These are phyloP conservation scores for Plasmodium blacklocki DNA, from an alignment of 169 alveolate species.

Conservation along the genomic window DNA sequence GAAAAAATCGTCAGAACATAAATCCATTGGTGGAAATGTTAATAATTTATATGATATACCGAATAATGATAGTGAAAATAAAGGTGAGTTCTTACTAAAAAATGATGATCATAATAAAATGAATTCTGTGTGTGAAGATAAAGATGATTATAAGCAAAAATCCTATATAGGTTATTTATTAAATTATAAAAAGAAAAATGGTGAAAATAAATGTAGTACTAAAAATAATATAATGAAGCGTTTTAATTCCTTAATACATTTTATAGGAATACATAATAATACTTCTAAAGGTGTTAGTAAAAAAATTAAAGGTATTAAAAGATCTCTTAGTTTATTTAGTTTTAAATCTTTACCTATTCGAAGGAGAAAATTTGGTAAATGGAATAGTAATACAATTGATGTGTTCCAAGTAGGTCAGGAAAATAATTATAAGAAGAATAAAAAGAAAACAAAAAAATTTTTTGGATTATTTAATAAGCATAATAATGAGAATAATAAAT, in stretches of 20 bases:
- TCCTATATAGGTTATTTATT: constrained; percentile 38
- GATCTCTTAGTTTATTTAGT: constrained; percentile 39
- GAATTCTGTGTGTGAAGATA: constrained; percentile 11
- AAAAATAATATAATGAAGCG: background rate
- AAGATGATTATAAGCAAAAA: constrained; percentile 4
- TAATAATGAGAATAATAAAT: constrained; percentile 4
- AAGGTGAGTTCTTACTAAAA: background rate
- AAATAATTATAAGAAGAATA: constrained; percentile 1
- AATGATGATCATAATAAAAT: background rate
- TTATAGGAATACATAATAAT: constrained; percentile 22
- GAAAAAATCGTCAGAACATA: background rate
- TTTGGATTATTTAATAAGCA: background rate
- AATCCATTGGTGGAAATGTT: background rate
- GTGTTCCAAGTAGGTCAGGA: background rate
- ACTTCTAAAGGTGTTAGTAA: constrained; percentile 6
- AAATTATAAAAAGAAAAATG: constrained; percentile 20
- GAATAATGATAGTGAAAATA: background rate
- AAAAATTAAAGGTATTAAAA: background rate
- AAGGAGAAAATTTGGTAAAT: background rate
- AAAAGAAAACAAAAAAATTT: background rate
- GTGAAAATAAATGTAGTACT: background rate
- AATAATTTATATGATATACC: background rate
- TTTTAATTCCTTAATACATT: constrained; percentile 8
- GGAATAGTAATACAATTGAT: constrained; percentile 20
- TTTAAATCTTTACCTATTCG: background rate